These are phyloP conservation scores for Suillus variegatus DNA, from an alignment of 768 basidiomycete species.

Conservation along the genomic window DNA sequence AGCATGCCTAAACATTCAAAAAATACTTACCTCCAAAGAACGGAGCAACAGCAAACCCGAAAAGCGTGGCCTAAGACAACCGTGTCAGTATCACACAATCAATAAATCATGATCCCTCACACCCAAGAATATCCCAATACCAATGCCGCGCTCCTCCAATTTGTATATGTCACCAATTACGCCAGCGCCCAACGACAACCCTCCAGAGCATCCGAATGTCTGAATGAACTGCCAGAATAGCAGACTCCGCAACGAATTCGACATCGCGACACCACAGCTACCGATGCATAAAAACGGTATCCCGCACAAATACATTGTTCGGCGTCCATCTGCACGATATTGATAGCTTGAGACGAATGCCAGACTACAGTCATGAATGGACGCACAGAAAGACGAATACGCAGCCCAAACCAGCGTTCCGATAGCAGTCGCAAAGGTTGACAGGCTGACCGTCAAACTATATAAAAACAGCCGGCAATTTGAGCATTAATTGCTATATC, in stretches of 20 bases:
- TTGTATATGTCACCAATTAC: slow-evolving; percentile 63
- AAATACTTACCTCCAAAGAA: slow-evolving; percentile 45
- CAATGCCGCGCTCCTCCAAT: slow-evolving; percentile 55
- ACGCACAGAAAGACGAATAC: slow-evolving; percentile 45
- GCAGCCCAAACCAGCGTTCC: slow-evolving; percentile 50
- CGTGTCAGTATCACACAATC: background rate
- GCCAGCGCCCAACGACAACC: slow-evolving; percentile 50
- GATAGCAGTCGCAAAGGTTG: slow-evolving; percentile 42
- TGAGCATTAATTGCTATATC: background rate
- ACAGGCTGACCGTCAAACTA: slow-evolving; percentile 49
- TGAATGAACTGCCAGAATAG: slow-evolving; percentile 62
- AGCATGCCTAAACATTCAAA: background rate
- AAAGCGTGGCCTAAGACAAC: slow-evolving; percentile 38
- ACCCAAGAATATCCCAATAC: slow-evolving; percentile 54
- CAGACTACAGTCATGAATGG: slow-evolving; percentile 13
- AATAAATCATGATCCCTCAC: slow-evolving; percentile 26
- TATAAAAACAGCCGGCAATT: background rate
- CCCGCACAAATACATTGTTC: slow-evolving; percentile 54
- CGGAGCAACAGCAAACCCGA: slow-evolving; percentile 61
- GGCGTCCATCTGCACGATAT: slow-evolving; percentile 53
- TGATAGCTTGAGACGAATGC: background rate
- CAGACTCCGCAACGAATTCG: slow-evolving; percentile 45
- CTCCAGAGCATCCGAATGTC: slow-evolving; percentile 57
- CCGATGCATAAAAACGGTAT: slow-evolving; percentile 57
- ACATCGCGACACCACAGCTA: slow-evolving; percentile 55